phyloP scores from a whole-genome alignment of 2,329 filamentous ascomycete genomes.

The Teratosphaeria zuluensis region DNA sequence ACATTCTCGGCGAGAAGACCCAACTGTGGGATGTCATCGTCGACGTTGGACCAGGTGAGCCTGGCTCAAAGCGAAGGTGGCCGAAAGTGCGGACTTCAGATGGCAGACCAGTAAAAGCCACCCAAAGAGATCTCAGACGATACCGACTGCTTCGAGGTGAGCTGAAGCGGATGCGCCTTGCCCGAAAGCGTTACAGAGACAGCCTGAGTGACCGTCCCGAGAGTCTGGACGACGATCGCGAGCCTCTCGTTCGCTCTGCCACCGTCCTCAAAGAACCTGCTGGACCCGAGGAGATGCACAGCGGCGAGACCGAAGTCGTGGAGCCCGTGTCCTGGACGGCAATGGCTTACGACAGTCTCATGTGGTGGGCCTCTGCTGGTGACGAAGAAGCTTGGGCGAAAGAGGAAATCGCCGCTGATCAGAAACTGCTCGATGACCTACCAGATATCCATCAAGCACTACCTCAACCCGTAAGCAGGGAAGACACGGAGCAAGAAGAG shows the following conservation, averaged over 20 bases:
- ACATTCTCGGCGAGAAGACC: slow-evolving; percentile 77
- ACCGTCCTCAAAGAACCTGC: slow-evolving; percentile 9
- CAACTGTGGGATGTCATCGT: slow-evolving; percentile 84
- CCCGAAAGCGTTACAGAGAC: slow-evolving; percentile 24
- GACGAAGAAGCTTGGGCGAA: slow-evolving; percentile 52
- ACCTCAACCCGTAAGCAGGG: slow-evolving; percentile 3
- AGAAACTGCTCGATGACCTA: slow-evolving; percentile 34
- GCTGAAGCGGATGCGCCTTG: slow-evolving; percentile 34
- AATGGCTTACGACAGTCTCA: slow-evolving; percentile 71
- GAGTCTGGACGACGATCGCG: slow-evolving; percentile 19
- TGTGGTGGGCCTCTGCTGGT: slow-evolving; percentile 83
- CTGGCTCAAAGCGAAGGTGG: slow-evolving; percentile 44
- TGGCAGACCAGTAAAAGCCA: slow-evolving; percentile 64
- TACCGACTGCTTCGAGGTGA: slow-evolving; percentile 61
- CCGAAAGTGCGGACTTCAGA: slow-evolving; percentile 60
- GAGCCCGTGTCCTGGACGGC: slow-evolving; percentile 57
- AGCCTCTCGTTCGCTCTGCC: slow-evolving; percentile 4
- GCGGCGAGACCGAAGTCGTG: slow-evolving; percentile 30
- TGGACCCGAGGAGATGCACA: neutral
- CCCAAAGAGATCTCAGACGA: slow-evolving; percentile 78
- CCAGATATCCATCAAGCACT: slow-evolving; percentile 21
- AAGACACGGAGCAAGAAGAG: slow-evolving; percentile 5
- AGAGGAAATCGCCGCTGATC: slow-evolving; percentile 45
- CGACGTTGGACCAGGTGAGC: slow-evolving; percentile 46
- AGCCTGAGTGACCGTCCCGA: slow-evolving; percentile 11